A percentile compares a stretch with the other conserved stretches of the same genome.
Evolutionary conservation across 2,329 filamentous ascomycete genomes (phyloP).

Genomic region (Trichoderma cornu-damae): DNA sequence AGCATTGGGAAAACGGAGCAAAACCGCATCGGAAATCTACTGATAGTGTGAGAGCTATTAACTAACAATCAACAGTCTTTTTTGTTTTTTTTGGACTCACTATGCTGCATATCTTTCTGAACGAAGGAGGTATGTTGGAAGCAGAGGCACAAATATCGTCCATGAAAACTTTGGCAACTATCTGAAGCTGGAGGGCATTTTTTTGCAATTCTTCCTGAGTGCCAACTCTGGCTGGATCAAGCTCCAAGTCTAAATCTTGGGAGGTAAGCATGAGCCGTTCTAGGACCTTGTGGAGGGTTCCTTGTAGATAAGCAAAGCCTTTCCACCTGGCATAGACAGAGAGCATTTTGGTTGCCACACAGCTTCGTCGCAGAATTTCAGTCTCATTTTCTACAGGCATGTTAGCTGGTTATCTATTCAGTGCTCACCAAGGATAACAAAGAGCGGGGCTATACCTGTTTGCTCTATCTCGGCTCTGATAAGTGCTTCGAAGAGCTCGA

Average conservation of each 20-base stretch:
- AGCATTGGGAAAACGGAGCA: conserved; percentile 59
- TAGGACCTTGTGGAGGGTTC: conserved; percentile 61
- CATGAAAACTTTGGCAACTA: conserved; percentile 66
- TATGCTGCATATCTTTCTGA: conserved; percentile 63
- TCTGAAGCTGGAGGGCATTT: conserved; percentile 60
- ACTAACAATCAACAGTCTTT: not conserved
- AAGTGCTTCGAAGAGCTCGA: conserved; percentile 59
- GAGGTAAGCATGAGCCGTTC: conserved; percentile 62
- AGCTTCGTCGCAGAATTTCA: conserved; percentile 62
- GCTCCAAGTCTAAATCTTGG: conserved; percentile 61
- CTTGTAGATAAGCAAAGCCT: conserved; percentile 56
- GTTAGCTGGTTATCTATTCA: conserved; percentile 15
- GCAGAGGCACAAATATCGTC: conserved; percentile 64
- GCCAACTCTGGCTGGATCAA: conserved; percentile 58
- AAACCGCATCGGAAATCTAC: conserved; percentile 58
- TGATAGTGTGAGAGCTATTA: not conserved
- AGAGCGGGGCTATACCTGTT: conserved; percentile 43
- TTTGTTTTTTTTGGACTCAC: conserved; percentile 36
- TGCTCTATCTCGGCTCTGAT: conserved; percentile 66
- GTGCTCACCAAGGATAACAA: not conserved
- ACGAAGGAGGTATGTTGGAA: conserved; percentile 55
- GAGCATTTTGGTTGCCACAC: conserved; percentile 67
- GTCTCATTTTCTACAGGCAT: conserved; percentile 54
- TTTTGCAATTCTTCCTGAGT: conserved; percentile 60
- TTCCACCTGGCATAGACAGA: conserved; percentile 70